Base-by-base conservation (phyloP, 306 rosid genomes). In the Arachis hypogaea region DNA sequence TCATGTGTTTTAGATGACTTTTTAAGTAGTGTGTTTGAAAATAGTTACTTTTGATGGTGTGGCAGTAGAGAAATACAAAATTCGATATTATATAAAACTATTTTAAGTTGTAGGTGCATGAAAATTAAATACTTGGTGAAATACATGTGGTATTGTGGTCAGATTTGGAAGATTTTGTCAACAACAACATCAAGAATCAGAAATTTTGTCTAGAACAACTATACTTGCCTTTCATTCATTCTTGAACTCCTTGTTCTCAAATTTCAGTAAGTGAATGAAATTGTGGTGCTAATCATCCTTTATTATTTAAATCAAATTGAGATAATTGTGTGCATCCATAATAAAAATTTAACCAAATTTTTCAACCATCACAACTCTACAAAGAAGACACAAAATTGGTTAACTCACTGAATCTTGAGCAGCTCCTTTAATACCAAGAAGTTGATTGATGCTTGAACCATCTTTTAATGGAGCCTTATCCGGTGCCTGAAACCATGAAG, bases 401-500 rank as follows among this genome's bases (percentile, higher is more conserved):
- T 3, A 40, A 80, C 85, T 80, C 72, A 84, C 85, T 9, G 82
- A 73, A 69, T 80, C 87, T 80, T 80, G 81, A 9, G 85, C 9
- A 65, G 85, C 87, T 77, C 87, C 87, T 77, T 84, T 80, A 49
- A 84, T 84, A 77, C 87, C 87, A 74, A 84, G 87, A 77, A 84
- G 87, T 63, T 84, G 87, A 77, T 84, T 84, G 33, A 84, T 59
- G 66, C 73, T 81, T 38, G 87, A 84, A 69, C 87, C 87, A 77
- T 52, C 28, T 52, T 52, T 52, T 2, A 22, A 52, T 1, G 58
- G 58, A 52, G 7, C 49, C 63, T 80, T 80, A 42, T 66, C 76
- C 1, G 82, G 80, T 1, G 80, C 73, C 73, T 80, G 45, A 69
- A 80, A 57, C 68, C 22, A 18, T 18, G 22, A 49, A 65, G 22